Evolutionary conservation across 228 moss, liverwort and hornwort genomes (phyloP), one percentile per base, ranked within the genome.

Genomic region (Sphagnum fallax): DNA sequence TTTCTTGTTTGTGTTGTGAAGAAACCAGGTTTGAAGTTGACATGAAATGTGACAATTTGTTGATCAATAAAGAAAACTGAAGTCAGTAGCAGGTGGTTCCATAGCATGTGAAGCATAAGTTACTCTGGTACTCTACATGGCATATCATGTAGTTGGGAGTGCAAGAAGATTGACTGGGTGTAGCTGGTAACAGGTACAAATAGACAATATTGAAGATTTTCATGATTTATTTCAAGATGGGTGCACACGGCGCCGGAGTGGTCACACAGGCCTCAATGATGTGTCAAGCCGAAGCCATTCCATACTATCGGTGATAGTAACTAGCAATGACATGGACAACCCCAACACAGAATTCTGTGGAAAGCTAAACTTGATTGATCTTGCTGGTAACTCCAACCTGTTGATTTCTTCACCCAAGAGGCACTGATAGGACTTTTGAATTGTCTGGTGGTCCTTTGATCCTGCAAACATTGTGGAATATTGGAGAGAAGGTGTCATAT

Each of bases 261-360:
- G 76, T 32, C 61, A 58, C 10, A 76, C 80, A 50, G 76, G 65
- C 15, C 62, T 73, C 16, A 80, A 76, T 49, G 76, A 80, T 63
- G 76, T 67, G 50, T 80, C 80, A 6, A 80, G 76, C 67, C 69
- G 80, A 51, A 75, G 80, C 68, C 80, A 80, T 69, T 71, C 75
- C 48, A 64, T 80, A 6, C 60, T 80, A 13, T 61, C 55, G 16
- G 72, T 80, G 10, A 69, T 69, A 64, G 75, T 75, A 13, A 72
- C 75, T 6, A 62, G 61, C 62, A 62, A 16, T 66, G 67, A 70
- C 4, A 47, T 16, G 49, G 51, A 12, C 51, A 76, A 10, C 61
- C 48, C 55, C 64, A 48, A 47, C 61, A 53, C 60, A 47, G 52
- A 65, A 14, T 49, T 55, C 49, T 64, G 64, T 47, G 75, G 68